Evolutionary conservation across 805 yeast species (phyloP), one percentile per base, ranked within the genome.

Genomic region (Lipomyces orientalis): DNA sequence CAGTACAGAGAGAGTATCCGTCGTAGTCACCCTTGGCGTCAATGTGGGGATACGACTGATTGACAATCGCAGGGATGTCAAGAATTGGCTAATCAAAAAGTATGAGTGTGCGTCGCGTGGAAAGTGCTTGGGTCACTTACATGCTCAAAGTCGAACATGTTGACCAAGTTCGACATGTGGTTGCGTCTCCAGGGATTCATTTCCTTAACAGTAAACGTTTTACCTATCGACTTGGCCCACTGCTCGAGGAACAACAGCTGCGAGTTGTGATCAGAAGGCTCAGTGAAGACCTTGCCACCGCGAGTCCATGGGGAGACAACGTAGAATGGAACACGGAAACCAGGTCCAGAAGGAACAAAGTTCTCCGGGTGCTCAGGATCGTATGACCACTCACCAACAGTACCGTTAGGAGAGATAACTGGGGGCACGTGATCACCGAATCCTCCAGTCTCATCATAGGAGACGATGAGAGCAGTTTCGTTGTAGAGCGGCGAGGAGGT

Each of bases 401-500:
- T 72, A n/a, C 74, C 74, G 54, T 71, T 68, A 29, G 75, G 75
- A 8, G 75, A 37, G 7, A 72, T 54, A 63, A 68, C 70, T 7
- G 74, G 76, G 12, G 68, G 62, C 51, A 73, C 75, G 55, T 73
- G 76, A 54, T 73, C 76, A 33, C 75, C 75, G 56, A 61, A 73
- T 52, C 75, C 76, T n/a, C 76, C 76, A 49, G 75, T 73, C 64
- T 73, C 76, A 61, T 73, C 76, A 59, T 73, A 73, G 14, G 75
- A 70, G 31, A 71, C 59, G 37, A 73, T 31, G 25, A 73, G 52
- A 12, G 66, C 75, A 37, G 76, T 73, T 16, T 73, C 64, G 55
- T 72, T 70, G 60, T 68, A 68, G 54, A 37, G 37, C 8, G 73
- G 76, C 9, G 69, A 60, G 19, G 61, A 52, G 22, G 58, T 58